Base-by-base conservation (phyloP, 2,329 filamentous ascomycete species). In the Coniella vitis region DNA sequence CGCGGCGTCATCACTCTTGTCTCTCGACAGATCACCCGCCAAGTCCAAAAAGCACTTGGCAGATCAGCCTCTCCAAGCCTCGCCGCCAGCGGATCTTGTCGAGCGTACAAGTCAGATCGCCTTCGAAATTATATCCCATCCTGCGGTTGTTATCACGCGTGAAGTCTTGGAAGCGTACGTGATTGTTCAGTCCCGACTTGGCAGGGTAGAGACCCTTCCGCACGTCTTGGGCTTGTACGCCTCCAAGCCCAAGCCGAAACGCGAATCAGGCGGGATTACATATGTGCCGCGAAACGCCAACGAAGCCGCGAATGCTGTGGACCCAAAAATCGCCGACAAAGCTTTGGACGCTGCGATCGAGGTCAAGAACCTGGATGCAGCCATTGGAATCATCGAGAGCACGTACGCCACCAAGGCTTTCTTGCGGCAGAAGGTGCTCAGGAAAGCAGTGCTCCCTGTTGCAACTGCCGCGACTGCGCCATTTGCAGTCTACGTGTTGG, bases 311-410 rank as follows among this genome's bases (percentile, higher is more conserved):
- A 84, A 82, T 60, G 89, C 90, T 10, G 79, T 97, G 22, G 81
- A 88, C 14, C 62, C 75, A n/a, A 69, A 74, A 4, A 72, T 88
- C 8, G 88, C 89, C 20, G 80, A 86, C 51, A 71, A 74, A 55
- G 91, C 91, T 1, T 74, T 98, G 40, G 78, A 86, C 52, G 79
- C 84, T 3, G 91, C 93, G 36, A 88, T 97, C 58, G 77, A 84
- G 41, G 78, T 83, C 47, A 87, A 85, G 65, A 82, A 94, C 62
- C 73, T 98, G 16, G 76, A 84, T 20, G 78, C 90, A 3, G 86
- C 89, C 4, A 76, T 97, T 37, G 81, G 81, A 47, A 81, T 91
- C 47, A 77, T 91, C 47, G 81, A 89, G 54, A 78, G 76, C 44
- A 79, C 82, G 31, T 89, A 86, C 63, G 75, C 75, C 49, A 74